These are phyloP conservation scores for Phytophthora citrophthora DNA, from an alignment of 352 stramenopile genomes.

Conservation along the genomic window DNA sequence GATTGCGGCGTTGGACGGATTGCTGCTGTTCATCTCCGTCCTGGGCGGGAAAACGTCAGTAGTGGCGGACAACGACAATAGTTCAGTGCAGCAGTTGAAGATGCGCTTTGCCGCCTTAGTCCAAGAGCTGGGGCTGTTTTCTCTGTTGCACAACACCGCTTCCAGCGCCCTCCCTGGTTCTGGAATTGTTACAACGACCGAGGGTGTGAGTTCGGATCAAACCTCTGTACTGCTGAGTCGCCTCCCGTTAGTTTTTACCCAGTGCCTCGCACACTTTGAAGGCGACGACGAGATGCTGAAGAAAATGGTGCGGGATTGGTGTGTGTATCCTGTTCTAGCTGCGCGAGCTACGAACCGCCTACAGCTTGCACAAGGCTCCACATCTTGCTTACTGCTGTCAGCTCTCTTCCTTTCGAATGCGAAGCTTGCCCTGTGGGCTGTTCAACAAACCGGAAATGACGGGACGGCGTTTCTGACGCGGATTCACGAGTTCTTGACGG, in stretches of 20 bases:
- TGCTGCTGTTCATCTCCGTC: conserved; percentile 81
- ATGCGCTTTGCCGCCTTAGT: conserved; percentile 60
- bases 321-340: conserved; percentile 65
- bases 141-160: conserved; percentile 67
- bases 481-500: conserved; percentile 66
- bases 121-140: conserved; percentile 81
- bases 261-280: conserved; percentile 81
- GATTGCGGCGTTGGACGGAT: conserved; percentile 70
- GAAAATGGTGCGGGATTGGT: conserved; percentile 73
- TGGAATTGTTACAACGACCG: conserved; percentile 4
- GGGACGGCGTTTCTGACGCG: conserved; percentile 58
- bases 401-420: conserved; percentile 83
- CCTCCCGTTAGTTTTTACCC: conserved; percentile 84
- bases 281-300: conserved; percentile 67
- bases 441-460: conserved; percentile 71
- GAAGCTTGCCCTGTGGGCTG: conserved; percentile 79
- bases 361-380: conserved; percentile 58
- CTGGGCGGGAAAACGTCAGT: conserved; percentile 27
- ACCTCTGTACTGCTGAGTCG: conserved; percentile 68
- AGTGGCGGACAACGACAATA: conserved; percentile 21
- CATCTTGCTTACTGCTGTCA: conserved; percentile 76
- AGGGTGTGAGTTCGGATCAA: conserved; percentile 22
- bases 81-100: conserved; percentile 33
- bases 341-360: conserved; percentile 48
- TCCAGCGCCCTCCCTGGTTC: conserved; percentile 51